Percentiles rank a stretch among this genome's conserved stretches.
phyloP scores from a whole-genome alignment of 2,329 filamentous ascomycete genomes.

The Neopestalotiopsis sp. region DNA sequence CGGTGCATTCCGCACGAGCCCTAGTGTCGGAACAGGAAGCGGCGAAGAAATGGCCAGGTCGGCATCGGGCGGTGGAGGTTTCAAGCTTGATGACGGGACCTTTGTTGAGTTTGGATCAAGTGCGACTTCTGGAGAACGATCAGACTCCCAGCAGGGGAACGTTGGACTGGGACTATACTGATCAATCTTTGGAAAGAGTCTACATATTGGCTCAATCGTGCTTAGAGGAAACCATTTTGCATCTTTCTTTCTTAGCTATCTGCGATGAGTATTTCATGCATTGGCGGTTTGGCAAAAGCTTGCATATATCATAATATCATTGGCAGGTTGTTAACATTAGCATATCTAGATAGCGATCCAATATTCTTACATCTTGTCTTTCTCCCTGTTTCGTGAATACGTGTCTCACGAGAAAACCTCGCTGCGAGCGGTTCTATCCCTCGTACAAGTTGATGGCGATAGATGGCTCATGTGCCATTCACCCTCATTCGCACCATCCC shows the following conservation, averaged over 20 bases:
- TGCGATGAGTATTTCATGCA: background rate
- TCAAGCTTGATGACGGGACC: constrained; percentile 31
- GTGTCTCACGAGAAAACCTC: too few relatives aligned
- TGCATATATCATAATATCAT: constrained; percentile 1
- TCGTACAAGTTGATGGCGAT: too few relatives aligned
- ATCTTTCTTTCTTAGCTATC: background rate
- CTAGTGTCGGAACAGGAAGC: background rate
- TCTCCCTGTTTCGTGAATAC: too few relatives aligned
- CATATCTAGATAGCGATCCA: background rate
- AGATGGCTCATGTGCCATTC: too few relatives aligned
- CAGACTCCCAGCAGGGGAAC: background rate
- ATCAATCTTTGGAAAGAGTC: background rate
- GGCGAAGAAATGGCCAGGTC: constrained; percentile 31
- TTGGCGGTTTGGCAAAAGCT: background rate
- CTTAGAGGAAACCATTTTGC: background rate
- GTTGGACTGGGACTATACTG: constrained; percentile 13
- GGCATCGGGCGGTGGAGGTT: constrained; percentile 28
- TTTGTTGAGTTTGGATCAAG: constrained; percentile 33
- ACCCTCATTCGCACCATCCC: too few relatives aligned
- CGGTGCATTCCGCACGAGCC: background rate
- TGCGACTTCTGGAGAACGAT: background rate
- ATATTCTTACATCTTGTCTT: too few relatives aligned
- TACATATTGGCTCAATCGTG: too few relatives aligned
- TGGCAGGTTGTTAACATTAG: background rate
- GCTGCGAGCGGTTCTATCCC: too few relatives aligned